These are phyloP conservation scores for Selaginella moellendorffii DNA, from an alignment of 75 land plant genomes.

Conservation along the genomic window DNA sequence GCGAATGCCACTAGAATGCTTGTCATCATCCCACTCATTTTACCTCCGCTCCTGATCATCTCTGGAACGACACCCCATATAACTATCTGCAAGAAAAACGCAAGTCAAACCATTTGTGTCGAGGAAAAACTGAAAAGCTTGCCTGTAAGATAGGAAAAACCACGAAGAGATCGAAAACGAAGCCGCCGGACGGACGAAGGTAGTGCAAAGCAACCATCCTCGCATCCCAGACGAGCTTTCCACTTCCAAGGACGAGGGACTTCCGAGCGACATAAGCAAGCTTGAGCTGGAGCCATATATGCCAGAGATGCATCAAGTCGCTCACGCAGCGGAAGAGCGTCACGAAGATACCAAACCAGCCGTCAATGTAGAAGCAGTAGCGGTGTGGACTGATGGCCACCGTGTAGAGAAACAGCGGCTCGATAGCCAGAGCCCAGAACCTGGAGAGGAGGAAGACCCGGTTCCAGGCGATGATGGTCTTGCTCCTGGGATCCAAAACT, in stretches of 20 bases:
- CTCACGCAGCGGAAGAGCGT: conserved; percentile 44
- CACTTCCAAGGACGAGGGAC: conserved; percentile 74
- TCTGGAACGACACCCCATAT: conserved; percentile 57
- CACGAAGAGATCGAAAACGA: conserved; percentile 69
- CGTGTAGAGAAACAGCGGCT: background rate
- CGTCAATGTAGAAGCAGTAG: conserved; percentile 51
- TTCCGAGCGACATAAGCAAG: conserved; percentile 73
- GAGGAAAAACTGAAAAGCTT: too few relatives aligned
- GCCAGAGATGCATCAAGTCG: conserved; percentile 54
- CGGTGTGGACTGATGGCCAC: background rate
- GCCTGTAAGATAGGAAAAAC: conserved; percentile 95
- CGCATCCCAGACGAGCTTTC: conserved; percentile 88
- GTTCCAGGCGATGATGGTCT: background rate
- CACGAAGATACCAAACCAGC: conserved; percentile 39
- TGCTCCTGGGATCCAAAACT: conserved; percentile 6
- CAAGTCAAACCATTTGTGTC: too few relatives aligned
- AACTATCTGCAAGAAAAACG: background rate
- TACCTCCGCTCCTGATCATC: conserved; percentile 39
- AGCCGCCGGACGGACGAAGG: conserved; percentile 45
- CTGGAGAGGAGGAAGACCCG: conserved; percentile 8
- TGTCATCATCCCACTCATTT: conserved; percentile 41
- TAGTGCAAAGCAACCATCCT: conserved; percentile 51
- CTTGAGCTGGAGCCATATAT: conserved; percentile 76
- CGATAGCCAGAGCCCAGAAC: conserved; percentile 1
- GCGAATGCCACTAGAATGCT: conserved; percentile 31